A percentile compares a stretch with the other conserved stretches of the same genome.
Evolutionary conservation across 1,284 basidiomycete genomes (phyloP).

Genomic region (Prillingera fragicola): DNA sequence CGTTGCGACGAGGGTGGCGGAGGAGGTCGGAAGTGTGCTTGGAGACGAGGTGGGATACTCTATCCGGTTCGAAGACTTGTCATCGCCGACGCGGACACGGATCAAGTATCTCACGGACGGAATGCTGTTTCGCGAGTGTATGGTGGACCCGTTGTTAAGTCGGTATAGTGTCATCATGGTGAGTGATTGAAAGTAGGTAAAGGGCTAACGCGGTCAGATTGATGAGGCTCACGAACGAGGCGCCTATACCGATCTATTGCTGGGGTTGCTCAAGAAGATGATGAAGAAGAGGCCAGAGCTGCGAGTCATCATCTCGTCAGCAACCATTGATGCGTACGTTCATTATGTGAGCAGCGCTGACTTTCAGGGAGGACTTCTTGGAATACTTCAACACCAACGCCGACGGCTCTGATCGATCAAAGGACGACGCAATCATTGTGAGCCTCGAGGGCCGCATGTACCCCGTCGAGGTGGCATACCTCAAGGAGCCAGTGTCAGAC

Average conservation of each 20-base stretch:
- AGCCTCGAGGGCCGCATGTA: slow-evolving; percentile 90
- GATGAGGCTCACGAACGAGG: slow-evolving; percentile 98
- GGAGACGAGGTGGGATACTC: slow-evolving; percentile 96
- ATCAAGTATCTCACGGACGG: slow-evolving; percentile 98
- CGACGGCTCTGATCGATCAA: slow-evolving; percentile 40
- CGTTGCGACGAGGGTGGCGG: slow-evolving; percentile 81
- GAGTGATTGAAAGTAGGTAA: slow-evolving; percentile 24
- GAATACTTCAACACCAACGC: slow-evolving; percentile 71
- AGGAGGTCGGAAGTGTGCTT: slow-evolving; percentile 78
- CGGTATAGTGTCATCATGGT: slow-evolving; percentile 95
- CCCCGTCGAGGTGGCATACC: slow-evolving; percentile 76
- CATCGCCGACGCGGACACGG: slow-evolving; percentile 70
- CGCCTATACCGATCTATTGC: slow-evolving; percentile 85
- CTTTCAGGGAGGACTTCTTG: slow-evolving; percentile 59
- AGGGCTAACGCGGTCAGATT: slow-evolving; percentile 54
- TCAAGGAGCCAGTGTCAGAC: slow-evolving; percentile 66
- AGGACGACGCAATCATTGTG: slow-evolving; percentile 52
- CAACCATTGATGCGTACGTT: slow-evolving; percentile 76
- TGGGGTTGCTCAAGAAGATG: slow-evolving; percentile 93
- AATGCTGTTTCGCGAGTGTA: slow-evolving; percentile 90
- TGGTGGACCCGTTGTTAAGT: slow-evolving; percentile 80
- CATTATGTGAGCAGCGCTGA: neutral
- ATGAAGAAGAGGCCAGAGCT: slow-evolving; percentile 80
- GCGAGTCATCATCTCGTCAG: slow-evolving; percentile 86
- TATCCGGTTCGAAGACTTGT: slow-evolving; percentile 94